Conservation (phyloP, 106 monocot genomes). For the Triglochin maritima region DNA sequence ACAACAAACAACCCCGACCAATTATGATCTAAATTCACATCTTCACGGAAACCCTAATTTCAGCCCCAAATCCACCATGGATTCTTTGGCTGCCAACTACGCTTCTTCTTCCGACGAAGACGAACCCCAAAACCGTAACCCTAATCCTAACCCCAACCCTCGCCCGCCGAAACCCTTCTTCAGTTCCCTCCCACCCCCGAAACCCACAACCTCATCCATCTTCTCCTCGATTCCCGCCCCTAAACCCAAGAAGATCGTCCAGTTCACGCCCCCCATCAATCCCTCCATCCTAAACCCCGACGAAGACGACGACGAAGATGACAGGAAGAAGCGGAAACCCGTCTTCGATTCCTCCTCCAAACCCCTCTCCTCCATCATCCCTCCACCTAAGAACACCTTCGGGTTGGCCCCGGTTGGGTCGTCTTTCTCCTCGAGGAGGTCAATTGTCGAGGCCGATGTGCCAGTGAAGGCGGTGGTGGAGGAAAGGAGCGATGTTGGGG, state of each 20-base stretch:
- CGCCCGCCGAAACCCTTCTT: conserved; percentile 9
- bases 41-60: background rate
- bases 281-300: conserved; percentile 26
- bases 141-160: background rate
- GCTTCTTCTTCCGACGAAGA: conserved; percentile 67
- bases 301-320: conserved; percentile 47
- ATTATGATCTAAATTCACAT: too few relatives aligned
- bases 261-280: conserved; percentile 45
- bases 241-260: conserved; percentile 41
- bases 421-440: conserved; percentile 30
- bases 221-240: conserved; percentile 32
- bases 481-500: conserved; percentile 5
- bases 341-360: conserved; percentile 26
- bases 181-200: conserved; percentile 19
- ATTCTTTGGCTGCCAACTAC: conserved; percentile 77
- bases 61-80: conserved; percentile 27
- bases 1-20: too few relatives aligned
- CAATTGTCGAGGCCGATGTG: conserved; percentile 22
- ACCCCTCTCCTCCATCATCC: conserved; percentile 54
- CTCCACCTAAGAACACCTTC: conserved; percentile 58
- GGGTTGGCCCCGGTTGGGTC: conserved; percentile 29
- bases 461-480: conserved; percentile 6
- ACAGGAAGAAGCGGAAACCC: conserved; percentile 15
- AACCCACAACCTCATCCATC: conserved; percentile 19
- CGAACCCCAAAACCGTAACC: conserved; percentile 7